Evolutionary conservation across 2,329 filamentous ascomycete genomes (phyloP), one percentile per base, ranked within the genome.

Genomic region (Calonectria multiphialidica): DNA sequence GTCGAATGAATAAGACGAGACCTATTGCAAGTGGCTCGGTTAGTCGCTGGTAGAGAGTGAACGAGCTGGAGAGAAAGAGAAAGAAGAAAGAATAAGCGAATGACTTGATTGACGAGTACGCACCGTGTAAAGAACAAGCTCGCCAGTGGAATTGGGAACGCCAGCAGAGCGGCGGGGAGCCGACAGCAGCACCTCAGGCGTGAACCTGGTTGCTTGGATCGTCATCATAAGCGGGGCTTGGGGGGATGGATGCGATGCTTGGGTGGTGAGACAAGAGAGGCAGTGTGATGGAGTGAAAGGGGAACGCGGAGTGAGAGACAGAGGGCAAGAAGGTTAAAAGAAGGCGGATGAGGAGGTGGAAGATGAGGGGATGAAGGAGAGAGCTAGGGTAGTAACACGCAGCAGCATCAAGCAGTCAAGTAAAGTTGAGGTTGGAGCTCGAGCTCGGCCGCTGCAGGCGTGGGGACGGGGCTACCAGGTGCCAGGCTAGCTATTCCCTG

Each of bases 1-100:
- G 45, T 93, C 88, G 82, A 98, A 98, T 6, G 92, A 96, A 83
- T 98, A 98, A 2, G 92, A 91, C 0, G 93, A 94, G 18, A 92
- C 87, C 82, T 92, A 15, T 8, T 40, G 40, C 23, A 23, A 21
- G 35, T 18, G 33, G 9, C 15, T 23, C 3, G 35, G 53, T 59
- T 25, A 59, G 53, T 59, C 6, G 18, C 12, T 12, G 21, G 21
- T 9, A 33, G 18, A 53, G 35, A 37, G 13, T 15, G 35, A 37
- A 25, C 15, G 28, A 16, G 8, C 7, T 10, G 9, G 9, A 25
- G 8, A n/a, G 5, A 37, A 21, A 25, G 37, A 40, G 65, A 65
- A 33, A n/a, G 18, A n/a, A 28, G 33, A 23, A 8, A 30, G 40
- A 18, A 33, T 3, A 23, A 57, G 18, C 30, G 21, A 68, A 74